A percentile compares a stretch with the other conserved stretches of the same genome.
Conservation (phyloP, 331 rosid genomes). For the Malus hybrid region DNA sequence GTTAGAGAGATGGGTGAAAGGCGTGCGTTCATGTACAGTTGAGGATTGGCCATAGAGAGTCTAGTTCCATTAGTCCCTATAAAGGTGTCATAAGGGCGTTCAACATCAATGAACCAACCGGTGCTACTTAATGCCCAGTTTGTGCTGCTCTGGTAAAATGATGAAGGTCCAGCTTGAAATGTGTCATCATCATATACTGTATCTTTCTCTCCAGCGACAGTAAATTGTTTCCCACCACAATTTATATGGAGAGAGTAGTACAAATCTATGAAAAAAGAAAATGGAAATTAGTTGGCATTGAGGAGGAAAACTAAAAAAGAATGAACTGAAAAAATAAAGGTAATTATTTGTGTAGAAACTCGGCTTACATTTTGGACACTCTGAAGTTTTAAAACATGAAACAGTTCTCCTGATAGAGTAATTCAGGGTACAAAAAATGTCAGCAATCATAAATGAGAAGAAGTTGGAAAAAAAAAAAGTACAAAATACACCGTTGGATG, state of each 20-base stretch:
- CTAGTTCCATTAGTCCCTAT: slow-evolving; percentile 25
- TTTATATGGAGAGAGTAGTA: slow-evolving; percentile 44
- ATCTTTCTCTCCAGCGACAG: background rate
- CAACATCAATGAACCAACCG: slow-evolving; percentile 44
- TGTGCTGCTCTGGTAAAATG: background rate
- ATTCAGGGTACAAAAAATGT: too few relatives aligned
- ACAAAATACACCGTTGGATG: background rate
- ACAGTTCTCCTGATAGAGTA: too few relatives aligned
- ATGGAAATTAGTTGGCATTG: background rate
- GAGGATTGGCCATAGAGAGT: slow-evolving; percentile 35
- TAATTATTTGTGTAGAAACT: background rate
- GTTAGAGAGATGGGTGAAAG: too few relatives aligned
- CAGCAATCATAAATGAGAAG: too few relatives aligned
- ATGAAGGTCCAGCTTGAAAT: slow-evolving; percentile 21
- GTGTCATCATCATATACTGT: slow-evolving; percentile 22
- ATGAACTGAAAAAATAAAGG: background rate
- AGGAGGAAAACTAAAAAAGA: background rate
- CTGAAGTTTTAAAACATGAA: too few relatives aligned
- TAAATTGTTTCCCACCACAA: slow-evolving; percentile 51
- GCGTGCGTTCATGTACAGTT: background rate
- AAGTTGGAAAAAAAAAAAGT: background rate
- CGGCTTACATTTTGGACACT: too few relatives aligned
- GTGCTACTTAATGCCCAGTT: slow-evolving; percentile 70
- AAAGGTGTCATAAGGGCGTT: background rate
- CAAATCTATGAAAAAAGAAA: background rate